Conservation (phyloP, 2,329 filamentous ascomycete species). For the Penicillium glabrum region DNA sequence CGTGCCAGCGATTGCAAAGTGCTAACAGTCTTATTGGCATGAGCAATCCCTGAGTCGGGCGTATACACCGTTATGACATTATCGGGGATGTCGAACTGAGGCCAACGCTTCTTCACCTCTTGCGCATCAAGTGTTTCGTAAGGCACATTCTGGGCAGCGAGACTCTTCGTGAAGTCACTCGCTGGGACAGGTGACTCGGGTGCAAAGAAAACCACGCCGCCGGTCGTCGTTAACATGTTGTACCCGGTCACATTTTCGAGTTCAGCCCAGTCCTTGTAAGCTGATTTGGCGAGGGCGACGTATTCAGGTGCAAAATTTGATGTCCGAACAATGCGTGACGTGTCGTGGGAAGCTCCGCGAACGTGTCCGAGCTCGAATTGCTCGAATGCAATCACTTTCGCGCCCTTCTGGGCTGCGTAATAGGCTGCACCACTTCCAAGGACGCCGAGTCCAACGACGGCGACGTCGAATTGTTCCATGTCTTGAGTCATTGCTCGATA, state of each 20-base stretch:
- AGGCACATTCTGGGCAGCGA: conserved; percentile 17
- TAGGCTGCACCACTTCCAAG: conserved; percentile 30
- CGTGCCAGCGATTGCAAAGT: conserved; percentile 24
- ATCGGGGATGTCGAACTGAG: conserved; percentile 24
- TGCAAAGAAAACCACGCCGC: conserved; percentile 25
- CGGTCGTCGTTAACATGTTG: conserved; percentile 26
- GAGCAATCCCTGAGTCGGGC: conserved; percentile 26
- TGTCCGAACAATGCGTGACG: conserved; percentile 30
- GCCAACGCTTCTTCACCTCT: conserved; percentile 26
- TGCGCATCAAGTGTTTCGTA: conserved; percentile 25
- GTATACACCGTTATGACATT: conserved; percentile 24
- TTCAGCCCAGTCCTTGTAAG: conserved; percentile 31
- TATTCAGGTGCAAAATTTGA: conserved; percentile 26
- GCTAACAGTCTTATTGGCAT: conserved; percentile 24
- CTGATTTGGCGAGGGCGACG: conserved; percentile 46
- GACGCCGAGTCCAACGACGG: conserved; percentile 28
- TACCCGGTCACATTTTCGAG: conserved; percentile 20
- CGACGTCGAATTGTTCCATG: conserved; percentile 27
- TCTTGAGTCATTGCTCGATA: not conserved
- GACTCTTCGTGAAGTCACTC: conserved; percentile 16
- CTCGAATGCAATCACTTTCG: conserved; percentile 28
- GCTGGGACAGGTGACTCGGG: conserved; percentile 11
- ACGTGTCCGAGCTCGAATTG: conserved; percentile 32
- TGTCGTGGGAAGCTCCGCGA: conserved; percentile 30
- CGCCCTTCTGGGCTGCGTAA: conserved; percentile 25